Conservation (phyloP, 2,329 filamentous ascomycete species). For the Fusarium drepaniforme region DNA sequence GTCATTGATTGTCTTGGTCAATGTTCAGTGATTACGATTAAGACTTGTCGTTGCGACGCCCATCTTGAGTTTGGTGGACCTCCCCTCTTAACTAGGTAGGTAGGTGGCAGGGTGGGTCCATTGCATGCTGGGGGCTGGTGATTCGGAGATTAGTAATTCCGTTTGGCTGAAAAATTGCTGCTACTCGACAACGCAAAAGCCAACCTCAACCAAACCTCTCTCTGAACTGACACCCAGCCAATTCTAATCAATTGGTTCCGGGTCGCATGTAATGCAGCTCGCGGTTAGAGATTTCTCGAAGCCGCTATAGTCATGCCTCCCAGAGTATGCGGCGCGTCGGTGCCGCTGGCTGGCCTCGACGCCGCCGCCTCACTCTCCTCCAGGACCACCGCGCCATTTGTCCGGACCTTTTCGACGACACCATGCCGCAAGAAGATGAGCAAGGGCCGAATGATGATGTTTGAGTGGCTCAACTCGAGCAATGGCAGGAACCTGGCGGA, state of each 20-base stretch:
- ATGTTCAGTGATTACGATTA: background rate
- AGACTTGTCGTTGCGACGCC: background rate
- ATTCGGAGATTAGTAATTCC: slow-evolving; percentile 26
- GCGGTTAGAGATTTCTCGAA: slow-evolving; percentile 29
- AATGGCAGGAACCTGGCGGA: slow-evolving; percentile 42
- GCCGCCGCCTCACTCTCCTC: slow-evolving; percentile 37
- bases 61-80: background rate
- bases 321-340: slow-evolving; percentile 45
- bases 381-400: slow-evolving; percentile 30
- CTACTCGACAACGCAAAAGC: slow-evolving; percentile 8
- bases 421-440: slow-evolving; percentile 53
- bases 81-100: background rate
- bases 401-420: slow-evolving; percentile 56
- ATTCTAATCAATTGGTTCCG: slow-evolving; percentile 41
- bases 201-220: slow-evolving; percentile 28
- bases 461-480: slow-evolving; percentile 51
- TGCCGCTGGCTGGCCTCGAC: slow-evolving; percentile 48
- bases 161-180: slow-evolving; percentile 39
- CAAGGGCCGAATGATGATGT: slow-evolving; percentile 53
- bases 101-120: background rate
- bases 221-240: slow-evolving; percentile 34
- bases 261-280: slow-evolving; percentile 42
- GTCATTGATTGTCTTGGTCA: background rate
- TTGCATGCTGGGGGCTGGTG: background rate
- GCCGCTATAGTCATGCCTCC: slow-evolving; percentile 48